Evolutionary conservation across 176 grass and related monocot species (phyloP).

Genomic region (Musa beccarii): DNA sequence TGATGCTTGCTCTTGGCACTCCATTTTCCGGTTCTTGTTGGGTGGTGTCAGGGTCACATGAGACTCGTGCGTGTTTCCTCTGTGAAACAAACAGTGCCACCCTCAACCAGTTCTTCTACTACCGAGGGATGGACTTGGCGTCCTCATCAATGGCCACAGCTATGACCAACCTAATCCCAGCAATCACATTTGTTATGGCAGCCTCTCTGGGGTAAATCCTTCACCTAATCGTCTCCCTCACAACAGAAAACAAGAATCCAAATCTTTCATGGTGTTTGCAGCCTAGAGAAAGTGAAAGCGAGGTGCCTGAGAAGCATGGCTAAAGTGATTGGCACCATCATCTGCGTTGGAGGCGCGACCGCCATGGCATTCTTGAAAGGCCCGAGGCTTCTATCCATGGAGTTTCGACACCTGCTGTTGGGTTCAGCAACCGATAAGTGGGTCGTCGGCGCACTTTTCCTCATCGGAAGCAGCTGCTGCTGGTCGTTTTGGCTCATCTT

Average conservation of each 20-base stretch:
- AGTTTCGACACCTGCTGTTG: not conserved
- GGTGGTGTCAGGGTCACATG: not conserved
- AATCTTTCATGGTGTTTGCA: slow-evolving; percentile 8
- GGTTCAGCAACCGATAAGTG: slow-evolving; percentile 16
- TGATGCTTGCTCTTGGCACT: not conserved
- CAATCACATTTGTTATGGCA: slow-evolving; percentile 64
- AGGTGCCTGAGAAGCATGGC: slow-evolving; percentile 32
- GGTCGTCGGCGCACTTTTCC: slow-evolving; percentile 39
- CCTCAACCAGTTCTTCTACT: slow-evolving; percentile 46
- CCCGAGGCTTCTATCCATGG: slow-evolving; percentile 27
- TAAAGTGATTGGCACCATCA: slow-evolving; percentile 43
- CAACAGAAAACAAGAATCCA: slow-evolving; percentile 15
- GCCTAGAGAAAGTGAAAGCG: slow-evolving; percentile 41
- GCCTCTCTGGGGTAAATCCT: slow-evolving; percentile 41
- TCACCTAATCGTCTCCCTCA: slow-evolving; percentile 8
- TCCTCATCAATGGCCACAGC: slow-evolving; percentile 69
- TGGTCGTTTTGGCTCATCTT: slow-evolving; percentile 58
- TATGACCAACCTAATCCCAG: slow-evolving; percentile 51
- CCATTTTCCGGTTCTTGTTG: not conserved
- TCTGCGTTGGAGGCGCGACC: slow-evolving; percentile 50
- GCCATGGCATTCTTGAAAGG: slow-evolving; percentile 64
- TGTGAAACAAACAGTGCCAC: slow-evolving; percentile 35
- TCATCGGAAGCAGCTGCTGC: slow-evolving; percentile 32
- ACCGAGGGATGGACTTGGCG: slow-evolving; percentile 31
- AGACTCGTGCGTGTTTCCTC: not conserved